Evolutionary conservation across 768 basidiomycete genomes (phyloP).

Genomic region (Macrolepiota albuminosa): DNA sequence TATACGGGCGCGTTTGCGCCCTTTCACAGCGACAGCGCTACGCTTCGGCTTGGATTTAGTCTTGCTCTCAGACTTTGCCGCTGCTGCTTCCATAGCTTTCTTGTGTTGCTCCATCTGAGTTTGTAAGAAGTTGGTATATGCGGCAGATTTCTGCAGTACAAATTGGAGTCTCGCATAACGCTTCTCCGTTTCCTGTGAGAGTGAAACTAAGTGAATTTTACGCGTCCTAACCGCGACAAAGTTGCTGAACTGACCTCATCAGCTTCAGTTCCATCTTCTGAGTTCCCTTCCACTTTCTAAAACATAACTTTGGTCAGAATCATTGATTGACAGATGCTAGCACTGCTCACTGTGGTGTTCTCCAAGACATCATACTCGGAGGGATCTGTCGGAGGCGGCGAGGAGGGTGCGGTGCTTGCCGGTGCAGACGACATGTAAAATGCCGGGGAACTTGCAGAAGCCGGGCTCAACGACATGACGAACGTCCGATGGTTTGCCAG

Average conservation of each 20-base stretch:
- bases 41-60: not conserved
- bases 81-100: slow-evolving; percentile 20
- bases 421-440: slow-evolving; percentile 17
- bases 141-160: slow-evolving; percentile 70
- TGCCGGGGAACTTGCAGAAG: slow-evolving; percentile 12
- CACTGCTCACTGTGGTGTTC: slow-evolving; percentile 7
- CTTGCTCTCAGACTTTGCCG: slow-evolving; percentile 9
- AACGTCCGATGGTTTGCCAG: slow-evolving; percentile 3
- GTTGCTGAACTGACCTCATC: slow-evolving; percentile 10
- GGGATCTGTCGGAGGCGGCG: slow-evolving; percentile 16
- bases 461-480: slow-evolving; percentile 21
- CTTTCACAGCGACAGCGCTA: slow-evolving; percentile 1
- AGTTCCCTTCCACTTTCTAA: slow-evolving; percentile 3
- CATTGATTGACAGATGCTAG: not conserved
- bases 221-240: not conserved
- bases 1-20: slow-evolving; percentile 19
- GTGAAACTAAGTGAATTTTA: not conserved
- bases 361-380: slow-evolving; percentile 15
- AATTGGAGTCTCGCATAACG: slow-evolving; percentile 53
- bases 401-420: slow-evolving; percentile 19
- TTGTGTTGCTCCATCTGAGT: slow-evolving; percentile 70
- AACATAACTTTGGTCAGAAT: not conserved
- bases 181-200: slow-evolving; percentile 42
- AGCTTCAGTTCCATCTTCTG: slow-evolving; percentile 2
- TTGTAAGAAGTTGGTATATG: slow-evolving; percentile 70